Evolutionary conservation across 2,329 filamentous ascomycete genomes (phyloP), one percentile per base, ranked within the genome.

Genomic region (Penicillium sp.): DNA sequence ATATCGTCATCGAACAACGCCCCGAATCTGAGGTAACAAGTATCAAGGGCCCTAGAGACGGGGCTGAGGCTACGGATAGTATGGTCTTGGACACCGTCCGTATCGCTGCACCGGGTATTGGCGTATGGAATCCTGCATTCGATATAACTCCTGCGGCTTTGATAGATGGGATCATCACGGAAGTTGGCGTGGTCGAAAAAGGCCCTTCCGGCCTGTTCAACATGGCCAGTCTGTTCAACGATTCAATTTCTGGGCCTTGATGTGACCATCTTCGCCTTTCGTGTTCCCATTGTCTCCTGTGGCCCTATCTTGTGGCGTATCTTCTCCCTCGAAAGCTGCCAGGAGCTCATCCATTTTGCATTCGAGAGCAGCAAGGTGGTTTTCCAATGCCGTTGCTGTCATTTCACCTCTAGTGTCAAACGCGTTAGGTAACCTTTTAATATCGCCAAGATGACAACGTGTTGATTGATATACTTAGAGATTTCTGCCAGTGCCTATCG

Each of bases 81-180:
- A 31, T 71, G 24, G 56, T 62, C 21, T 62, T 77, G 52, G 88
- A 88, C 55, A 86, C 88, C 13, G 85, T 98, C 31, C 91, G 90
- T 43, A 93, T 91, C 51, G 93, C 93, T 31, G 85, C 87, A 5
- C 79, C 83, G 69, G 86, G 86, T 2, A 92, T 98, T 60, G 81
- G 84, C 42, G 92, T 98, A 9, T 99, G 95, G 93, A 99, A 99
- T 73, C 95, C 95, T 31, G 90, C 92, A 0, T 99, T 99, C 71
- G 95, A 99, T 70, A 90, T 99, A 33, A 99, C 95, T 10, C 93
- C 95, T 0, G 86, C 90, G 37, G 85, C 86, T 61, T 79, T 97
- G 52, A 97, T 99, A 63, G 95, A 99, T 74, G 92, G 90, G 2
- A 89, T 99, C 56, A 90, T 98, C 62, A 99, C 95, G 0, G 95